These are phyloP conservation scores for Moricandia arvensis DNA, from an alignment of 345 rosid species.

Conservation along the genomic window DNA sequence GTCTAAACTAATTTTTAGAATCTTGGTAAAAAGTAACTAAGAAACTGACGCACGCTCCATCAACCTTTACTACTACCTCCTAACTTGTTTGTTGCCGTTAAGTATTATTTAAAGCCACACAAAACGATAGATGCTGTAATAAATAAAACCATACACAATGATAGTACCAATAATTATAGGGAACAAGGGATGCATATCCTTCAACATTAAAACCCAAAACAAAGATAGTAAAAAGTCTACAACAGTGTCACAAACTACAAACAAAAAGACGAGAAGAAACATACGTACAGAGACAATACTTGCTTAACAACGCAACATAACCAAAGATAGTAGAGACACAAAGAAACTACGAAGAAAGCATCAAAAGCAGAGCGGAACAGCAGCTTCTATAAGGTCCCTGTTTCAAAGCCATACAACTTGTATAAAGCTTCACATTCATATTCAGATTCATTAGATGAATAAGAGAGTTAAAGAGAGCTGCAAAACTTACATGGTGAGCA, in stretches of 20 bases:
- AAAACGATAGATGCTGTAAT: too few species aligned
- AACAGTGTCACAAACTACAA: constrained; percentile 25
- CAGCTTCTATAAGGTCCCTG: constrained; percentile 26
- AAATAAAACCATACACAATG: background rate
- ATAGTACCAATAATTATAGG: constrained; percentile 1
- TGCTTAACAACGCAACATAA: constrained; percentile 6
- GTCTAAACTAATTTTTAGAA: too few species aligned
- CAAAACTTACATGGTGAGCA: constrained; percentile 27
- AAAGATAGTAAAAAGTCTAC: constrained; percentile 19
- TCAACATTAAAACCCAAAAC: constrained; percentile 22
- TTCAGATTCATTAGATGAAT: background rate
- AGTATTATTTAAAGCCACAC: background rate
- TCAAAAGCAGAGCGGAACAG: constrained; percentile 15
- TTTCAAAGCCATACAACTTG: background rate
- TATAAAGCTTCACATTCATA: constrained; percentile 1
- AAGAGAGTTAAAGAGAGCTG: constrained; percentile 6
- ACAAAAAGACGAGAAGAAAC: background rate
- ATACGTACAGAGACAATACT: constrained; percentile 5
- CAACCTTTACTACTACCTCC: background rate
- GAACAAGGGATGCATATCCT: constrained; percentile 18
- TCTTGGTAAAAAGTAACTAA: too few species aligned
- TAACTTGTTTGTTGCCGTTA: background rate
- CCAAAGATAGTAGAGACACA: constrained; percentile 18
- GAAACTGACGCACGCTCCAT: background rate
- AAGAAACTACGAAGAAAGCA: constrained; percentile 20